Evolutionary conservation across 306 rosid species (phyloP).

Genomic region (Quercus suber): DNA sequence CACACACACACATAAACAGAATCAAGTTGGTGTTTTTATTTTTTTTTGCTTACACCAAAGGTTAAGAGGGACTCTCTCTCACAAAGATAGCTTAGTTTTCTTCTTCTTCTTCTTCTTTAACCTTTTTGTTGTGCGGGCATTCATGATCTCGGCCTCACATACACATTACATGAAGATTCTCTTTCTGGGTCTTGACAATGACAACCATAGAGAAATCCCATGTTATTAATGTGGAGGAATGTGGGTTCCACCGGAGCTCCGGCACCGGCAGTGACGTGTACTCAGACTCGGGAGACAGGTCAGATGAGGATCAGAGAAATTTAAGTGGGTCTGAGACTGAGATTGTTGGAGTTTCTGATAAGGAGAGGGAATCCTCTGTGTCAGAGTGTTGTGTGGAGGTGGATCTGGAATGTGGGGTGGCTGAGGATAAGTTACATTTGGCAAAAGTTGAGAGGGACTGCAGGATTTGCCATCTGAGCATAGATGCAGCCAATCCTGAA

Average conservation of each 20-base stretch:
- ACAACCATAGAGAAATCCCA: constrained; percentile 39
- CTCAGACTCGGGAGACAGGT: constrained; percentile 6
- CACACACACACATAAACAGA: constrained; percentile 5
- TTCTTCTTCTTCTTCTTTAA: constrained; percentile 7
- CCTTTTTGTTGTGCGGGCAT: constrained; percentile 30
- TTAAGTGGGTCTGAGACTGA: constrained; percentile 37
- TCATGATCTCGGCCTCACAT: constrained; percentile 36
- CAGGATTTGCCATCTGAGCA: constrained; percentile 72
- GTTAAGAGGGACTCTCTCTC: constrained; percentile 16
- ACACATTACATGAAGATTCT: constrained; percentile 70
- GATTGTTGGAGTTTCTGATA: constrained; percentile 46
- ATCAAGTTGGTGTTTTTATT: constrained; percentile 8
- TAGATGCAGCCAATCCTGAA: constrained; percentile 74
- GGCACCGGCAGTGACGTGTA: constrained; percentile 7
- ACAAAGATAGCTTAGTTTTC: constrained; percentile 17
- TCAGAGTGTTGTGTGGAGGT: constrained; percentile 57
- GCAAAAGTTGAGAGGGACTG: constrained; percentile 76
- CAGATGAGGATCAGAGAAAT: constrained; percentile 36
- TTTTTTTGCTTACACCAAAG: neutral
- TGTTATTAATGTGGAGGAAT: constrained; percentile 36
- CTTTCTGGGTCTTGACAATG: constrained; percentile 48
- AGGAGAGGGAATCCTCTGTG: constrained; percentile 46
- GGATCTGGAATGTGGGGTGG: constrained; percentile 61
- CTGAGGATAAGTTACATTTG: constrained; percentile 54
- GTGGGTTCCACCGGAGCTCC: constrained; percentile 36